Conservation (phyloP, 2,329 filamentous ascomycete genomes). For the Aspergillus arachidicola region DNA sequence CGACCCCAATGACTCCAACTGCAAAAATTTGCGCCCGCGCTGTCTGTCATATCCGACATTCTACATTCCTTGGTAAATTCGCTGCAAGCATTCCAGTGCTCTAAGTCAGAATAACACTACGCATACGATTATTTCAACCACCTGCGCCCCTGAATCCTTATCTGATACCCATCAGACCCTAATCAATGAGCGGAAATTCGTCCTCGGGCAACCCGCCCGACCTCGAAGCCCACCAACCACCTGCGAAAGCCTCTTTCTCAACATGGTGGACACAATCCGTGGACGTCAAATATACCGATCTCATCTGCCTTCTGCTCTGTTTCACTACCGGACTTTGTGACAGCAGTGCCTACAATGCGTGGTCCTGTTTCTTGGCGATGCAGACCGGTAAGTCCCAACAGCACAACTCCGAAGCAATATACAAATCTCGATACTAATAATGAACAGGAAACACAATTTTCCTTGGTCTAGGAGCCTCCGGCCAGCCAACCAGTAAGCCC, state of each 20-base stretch:
- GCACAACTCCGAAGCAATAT: neutral
- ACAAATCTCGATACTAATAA: neutral
- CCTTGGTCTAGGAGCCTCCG: slow-evolving; percentile 48
- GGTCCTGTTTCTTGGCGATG: slow-evolving; percentile 52
- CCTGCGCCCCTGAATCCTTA: neutral
- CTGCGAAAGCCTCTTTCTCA: slow-evolving; percentile 16
- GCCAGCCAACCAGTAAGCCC: slow-evolving; percentile 40
- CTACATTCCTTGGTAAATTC: neutral
- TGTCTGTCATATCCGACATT: neutral
- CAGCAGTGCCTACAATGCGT: slow-evolving; percentile 49
- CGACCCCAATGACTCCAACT: slow-evolving; percentile 7
- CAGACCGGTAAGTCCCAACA: slow-evolving; percentile 44
- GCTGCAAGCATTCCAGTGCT: neutral
- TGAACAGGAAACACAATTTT: slow-evolving; percentile 51
- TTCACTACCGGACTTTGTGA: slow-evolving; percentile 49
- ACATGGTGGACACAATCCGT: slow-evolving; percentile 35
- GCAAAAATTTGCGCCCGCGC: slow-evolving; percentile 6
- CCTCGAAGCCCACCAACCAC: slow-evolving; percentile 14
- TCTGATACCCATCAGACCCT: neutral
- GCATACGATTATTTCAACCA: neutral
- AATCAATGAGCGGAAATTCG: neutral
- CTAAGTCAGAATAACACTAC: neutral
- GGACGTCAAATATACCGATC: slow-evolving; percentile 36
- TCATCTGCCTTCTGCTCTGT: slow-evolving; percentile 42
- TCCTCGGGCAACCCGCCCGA: slow-evolving; percentile 8